These are phyloP conservation scores for Spathaspora passalidarum DNA, from an alignment of 805 yeast species.

Conservation along the genomic window DNA sequence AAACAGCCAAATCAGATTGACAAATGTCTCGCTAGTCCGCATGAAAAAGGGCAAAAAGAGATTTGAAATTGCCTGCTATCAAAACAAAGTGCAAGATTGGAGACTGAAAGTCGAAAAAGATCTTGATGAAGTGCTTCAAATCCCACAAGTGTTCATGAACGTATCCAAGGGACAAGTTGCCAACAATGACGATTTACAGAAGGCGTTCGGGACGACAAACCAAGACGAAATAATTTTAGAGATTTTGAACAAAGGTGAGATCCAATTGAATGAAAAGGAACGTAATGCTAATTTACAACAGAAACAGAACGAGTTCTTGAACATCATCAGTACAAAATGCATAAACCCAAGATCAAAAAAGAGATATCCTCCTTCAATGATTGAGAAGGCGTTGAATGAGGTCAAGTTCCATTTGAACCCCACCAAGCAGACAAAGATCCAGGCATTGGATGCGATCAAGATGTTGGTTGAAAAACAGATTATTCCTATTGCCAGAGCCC, in stretches of 20 bases:
- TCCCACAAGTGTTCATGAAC: constrained; percentile 89
- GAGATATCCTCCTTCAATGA: constrained; percentile 92
- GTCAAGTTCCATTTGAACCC: constrained; percentile 77
- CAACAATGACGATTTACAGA: constrained; percentile 73
- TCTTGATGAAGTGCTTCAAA: constrained; percentile 91
- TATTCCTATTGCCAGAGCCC: constrained; percentile 91
- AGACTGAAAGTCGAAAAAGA: constrained; percentile 86
- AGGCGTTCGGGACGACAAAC: constrained; percentile 74
- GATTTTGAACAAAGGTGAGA: constrained; percentile 86
- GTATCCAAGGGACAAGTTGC: constrained; percentile 96
- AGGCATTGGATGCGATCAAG: constrained; percentile 89
- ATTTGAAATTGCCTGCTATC: constrained; percentile 95
- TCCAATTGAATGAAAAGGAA: constrained; percentile 92
- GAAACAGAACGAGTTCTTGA: constrained; percentile 77
- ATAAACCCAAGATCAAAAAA: constrained; percentile 86
- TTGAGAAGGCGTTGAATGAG: constrained; percentile 78
- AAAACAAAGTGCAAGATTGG: constrained; percentile 95
- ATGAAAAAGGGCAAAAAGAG: constrained; percentile 89
- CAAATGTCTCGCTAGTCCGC: constrained; percentile 90
- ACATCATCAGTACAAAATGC: constrained; percentile 83
- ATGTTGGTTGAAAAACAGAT: constrained; percentile 72
- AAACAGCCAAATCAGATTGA: constrained; percentile 78
- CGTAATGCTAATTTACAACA: constrained; percentile 71
- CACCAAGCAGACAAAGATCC: constrained; percentile 74
- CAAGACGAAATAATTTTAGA: constrained; percentile 73